phyloP scores from a whole-genome alignment of 164 flowering plant species.

The Piper longum region DNA sequence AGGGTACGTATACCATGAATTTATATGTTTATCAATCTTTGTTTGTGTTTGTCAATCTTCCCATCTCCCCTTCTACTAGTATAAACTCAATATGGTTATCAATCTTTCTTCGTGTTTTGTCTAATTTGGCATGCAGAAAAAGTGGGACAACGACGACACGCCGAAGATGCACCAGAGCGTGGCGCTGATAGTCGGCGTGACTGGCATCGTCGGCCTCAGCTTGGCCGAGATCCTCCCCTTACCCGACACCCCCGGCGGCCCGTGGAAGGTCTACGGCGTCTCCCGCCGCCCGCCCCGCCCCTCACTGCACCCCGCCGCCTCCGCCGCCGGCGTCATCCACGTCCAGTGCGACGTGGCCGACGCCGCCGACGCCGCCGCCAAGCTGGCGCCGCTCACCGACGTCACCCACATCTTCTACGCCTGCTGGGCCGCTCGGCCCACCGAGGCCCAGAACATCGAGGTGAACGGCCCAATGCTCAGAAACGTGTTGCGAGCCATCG shows the following conservation, averaged over 20 bases:
- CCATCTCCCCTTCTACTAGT: not conserved
- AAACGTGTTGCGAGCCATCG: slow-evolving; percentile 41
- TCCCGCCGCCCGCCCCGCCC: slow-evolving; percentile 55
- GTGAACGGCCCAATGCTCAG: slow-evolving; percentile 46
- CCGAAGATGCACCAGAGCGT: slow-evolving; percentile 30
- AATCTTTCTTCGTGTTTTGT: not conserved
- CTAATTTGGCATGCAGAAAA: slow-evolving; percentile 31
- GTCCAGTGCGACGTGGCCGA: slow-evolving; percentile 64
- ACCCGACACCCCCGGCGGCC: slow-evolving; percentile 80
- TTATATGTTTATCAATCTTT: not conserved
- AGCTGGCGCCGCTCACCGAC: slow-evolving; percentile 51
- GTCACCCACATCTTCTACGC: slow-evolving; percentile 73
- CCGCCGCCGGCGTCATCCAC: slow-evolving; percentile 48
- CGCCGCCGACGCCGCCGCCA: slow-evolving; percentile 22
- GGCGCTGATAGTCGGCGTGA: slow-evolving; percentile 56
- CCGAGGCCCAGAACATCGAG: slow-evolving; percentile 37
- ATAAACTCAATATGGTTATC: not conserved
- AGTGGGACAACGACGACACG: slow-evolving; percentile 31
- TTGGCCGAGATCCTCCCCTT: slow-evolving; percentile 74
- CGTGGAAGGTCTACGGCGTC: slow-evolving; percentile 88
- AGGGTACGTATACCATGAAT: not conserved
- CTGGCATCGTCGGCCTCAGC: slow-evolving; percentile 77
- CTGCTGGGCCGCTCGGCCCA: slow-evolving; percentile 29
- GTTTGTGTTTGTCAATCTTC: not conserved
- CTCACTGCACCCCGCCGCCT: slow-evolving; percentile 45